phyloP scores from a whole-genome alignment of 352 stramenopile genomes.

The Phytophthora syringae region DNA sequence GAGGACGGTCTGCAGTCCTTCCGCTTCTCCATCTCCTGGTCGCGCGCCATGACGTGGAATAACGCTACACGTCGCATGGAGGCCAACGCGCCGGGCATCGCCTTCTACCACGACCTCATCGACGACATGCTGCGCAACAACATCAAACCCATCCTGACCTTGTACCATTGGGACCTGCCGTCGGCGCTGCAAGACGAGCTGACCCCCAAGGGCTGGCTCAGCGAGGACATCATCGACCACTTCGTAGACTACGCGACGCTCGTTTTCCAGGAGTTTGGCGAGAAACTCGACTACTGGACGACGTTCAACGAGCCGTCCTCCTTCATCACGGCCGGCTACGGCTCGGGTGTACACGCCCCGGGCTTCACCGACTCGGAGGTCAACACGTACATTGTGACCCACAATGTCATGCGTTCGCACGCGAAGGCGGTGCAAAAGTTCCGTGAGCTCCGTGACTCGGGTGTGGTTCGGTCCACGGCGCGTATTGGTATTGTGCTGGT shows the following conservation, averaged over 20 bases:
- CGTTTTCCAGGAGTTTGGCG: constrained; percentile 92
- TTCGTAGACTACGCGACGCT: constrained; percentile 88
- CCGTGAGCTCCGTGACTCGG: constrained; percentile 41
- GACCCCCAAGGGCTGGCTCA: constrained; percentile 61
- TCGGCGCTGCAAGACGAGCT: constrained; percentile 80
- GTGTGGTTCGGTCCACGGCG: constrained; percentile 49
- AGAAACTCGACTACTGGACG: constrained; percentile 93
- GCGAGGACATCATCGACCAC: constrained; percentile 49
- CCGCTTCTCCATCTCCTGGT: constrained; percentile 94
- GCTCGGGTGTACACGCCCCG: constrained; percentile 56
- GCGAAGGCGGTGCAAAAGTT: constrained; percentile 85
- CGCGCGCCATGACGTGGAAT: constrained; percentile 88
- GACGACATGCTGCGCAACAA: constrained; percentile 71
- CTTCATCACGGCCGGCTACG: constrained; percentile 54
- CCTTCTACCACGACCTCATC: constrained; percentile 94
- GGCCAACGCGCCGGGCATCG: constrained; percentile 86
- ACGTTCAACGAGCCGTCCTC: constrained; percentile 95
- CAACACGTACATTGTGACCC: constrained; percentile 58
- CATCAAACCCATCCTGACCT: constrained; percentile 91
- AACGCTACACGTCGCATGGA: constrained; percentile 40
- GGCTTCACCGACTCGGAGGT: constrained; percentile 43
- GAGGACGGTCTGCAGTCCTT: constrained; percentile 91
- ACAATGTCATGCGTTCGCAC: constrained; percentile 94
- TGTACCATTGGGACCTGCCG: constrained; percentile 96
- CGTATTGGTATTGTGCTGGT: constrained; percentile 95